A percentile compares a stretch with the other conserved stretches of the same genome.
These are phyloP conservation scores for Neofusicoccum parvum DNA, from an alignment of 2,329 filamentous ascomycete species.

Conservation along the genomic window DNA sequence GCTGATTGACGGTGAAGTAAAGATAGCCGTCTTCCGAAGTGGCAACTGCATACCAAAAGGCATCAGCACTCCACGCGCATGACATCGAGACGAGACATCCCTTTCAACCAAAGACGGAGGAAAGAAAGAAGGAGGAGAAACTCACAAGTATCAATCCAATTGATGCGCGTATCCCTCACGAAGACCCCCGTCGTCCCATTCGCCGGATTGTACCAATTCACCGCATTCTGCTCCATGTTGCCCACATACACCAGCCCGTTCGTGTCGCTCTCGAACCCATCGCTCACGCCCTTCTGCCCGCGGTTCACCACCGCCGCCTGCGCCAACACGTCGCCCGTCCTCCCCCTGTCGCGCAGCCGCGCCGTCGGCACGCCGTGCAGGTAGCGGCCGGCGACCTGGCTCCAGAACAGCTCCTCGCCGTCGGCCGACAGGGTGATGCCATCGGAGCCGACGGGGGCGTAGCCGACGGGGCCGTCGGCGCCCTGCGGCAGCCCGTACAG, in stretches of 20 bases:
- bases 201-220: constrained; percentile 48
- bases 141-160: constrained; percentile 53
- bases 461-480: constrained; percentile 37
- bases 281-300: constrained; percentile 53
- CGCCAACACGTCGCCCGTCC: constrained; percentile 47
- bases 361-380: constrained; percentile 51
- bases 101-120: neutral
- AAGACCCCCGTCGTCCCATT: constrained; percentile 49
- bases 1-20: constrained; percentile 58
- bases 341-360: constrained; percentile 43
- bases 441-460: constrained; percentile 50
- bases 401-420: constrained; percentile 51
- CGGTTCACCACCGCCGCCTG: constrained; percentile 46
- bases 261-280: constrained; percentile 56
- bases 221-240: constrained; percentile 53
- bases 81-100: neutral
- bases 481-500: constrained; percentile 46
- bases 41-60: constrained; percentile 31
- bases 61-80: neutral
- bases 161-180: constrained; percentile 50
- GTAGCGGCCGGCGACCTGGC: constrained; percentile 47
- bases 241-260: constrained; percentile 54
- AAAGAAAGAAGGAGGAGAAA: constrained; percentile 21
- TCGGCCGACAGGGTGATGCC: constrained; percentile 55
- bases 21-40: constrained; percentile 51